Base-by-base conservation (phyloP, 169 alveolate species). In the Neospora caninum region DNA sequence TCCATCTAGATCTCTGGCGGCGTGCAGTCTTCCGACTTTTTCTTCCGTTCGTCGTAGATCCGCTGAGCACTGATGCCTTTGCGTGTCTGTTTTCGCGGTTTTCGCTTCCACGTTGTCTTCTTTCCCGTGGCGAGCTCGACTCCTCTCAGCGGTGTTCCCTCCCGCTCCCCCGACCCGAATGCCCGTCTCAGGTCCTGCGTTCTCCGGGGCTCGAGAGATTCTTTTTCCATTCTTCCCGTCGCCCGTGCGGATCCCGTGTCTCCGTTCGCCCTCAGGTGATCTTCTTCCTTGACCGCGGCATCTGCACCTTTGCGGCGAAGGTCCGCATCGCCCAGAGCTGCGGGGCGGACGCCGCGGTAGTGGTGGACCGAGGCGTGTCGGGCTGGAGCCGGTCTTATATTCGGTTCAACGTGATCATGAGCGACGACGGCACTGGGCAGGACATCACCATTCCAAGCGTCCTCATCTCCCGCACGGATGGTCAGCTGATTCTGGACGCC, bases 331-430 rank as follows among this genome's bases (percentile, higher is more conserved):
- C 95, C 0, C 94, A 94, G 89, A 34, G 43, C 64, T 91, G 92
- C 39, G 95, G 95, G 39, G 95, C 95, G 34, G 92, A 87, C 27
- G 95, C 95, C 27, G 94, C 82, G 18, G 92, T 94, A 13, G 91
- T 94, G 25, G 95, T 94, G 31, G 95, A 94, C n/a, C 94, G 88
- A 25, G 92, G 94, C 88, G 58, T 82, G 42, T 82, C 88, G 29
- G 93, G 78, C 70, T 93, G 95, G 95, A 84, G 89, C 38, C 95
- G 95, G n/a, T 83, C 73, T 31, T 58, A 70, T 89, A 94, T 94
- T 80, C 94, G 93, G 80, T 91, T 82, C 91, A 88, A 82, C 82
- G 92, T 94, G 18, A 88, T 94, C 38, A 92, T 92, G 94, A 84
- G 92, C 64, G 94, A 94, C 38, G 95, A 94, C 36, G 95, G 94